phyloP scores from a whole-genome alignment of 2,329 filamentous ascomycete genomes.

The Pyrenophora teres region DNA sequence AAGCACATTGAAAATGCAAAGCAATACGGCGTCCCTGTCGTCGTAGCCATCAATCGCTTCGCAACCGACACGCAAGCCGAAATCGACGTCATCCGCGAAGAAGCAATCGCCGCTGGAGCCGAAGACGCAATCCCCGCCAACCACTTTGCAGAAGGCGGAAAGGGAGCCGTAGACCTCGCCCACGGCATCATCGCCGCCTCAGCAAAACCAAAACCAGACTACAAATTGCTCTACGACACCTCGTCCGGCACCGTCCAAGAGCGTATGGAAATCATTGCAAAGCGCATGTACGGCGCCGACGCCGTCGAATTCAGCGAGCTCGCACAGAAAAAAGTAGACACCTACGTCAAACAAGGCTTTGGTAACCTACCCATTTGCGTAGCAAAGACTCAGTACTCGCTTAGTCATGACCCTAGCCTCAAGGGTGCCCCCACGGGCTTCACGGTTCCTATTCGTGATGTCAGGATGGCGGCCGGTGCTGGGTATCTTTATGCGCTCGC shows the following conservation, averaged over 20 bases:
- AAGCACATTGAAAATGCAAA: constrained; percentile 95
- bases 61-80: constrained; percentile 92
- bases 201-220: constrained; percentile 74
- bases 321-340: constrained; percentile 95
- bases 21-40: constrained; percentile 86
- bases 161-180: constrained; percentile 85
- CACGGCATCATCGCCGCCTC: constrained; percentile 82
- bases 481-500: constrained; percentile 83
- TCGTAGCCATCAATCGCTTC: constrained; percentile 97
- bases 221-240: constrained; percentile 83
- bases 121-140: constrained; percentile 92
- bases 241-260: constrained; percentile 74
- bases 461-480: constrained; percentile 89
- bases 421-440: constrained; percentile 97
- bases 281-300: constrained; percentile 91
- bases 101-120: constrained; percentile 87
- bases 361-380: constrained; percentile 93
- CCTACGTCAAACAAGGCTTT: constrained; percentile 89
- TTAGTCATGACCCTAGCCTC: constrained; percentile 88
- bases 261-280: constrained; percentile 87
- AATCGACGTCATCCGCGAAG: constrained; percentile 84
- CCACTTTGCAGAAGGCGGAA: constrained; percentile 95
- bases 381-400: constrained; percentile 97
- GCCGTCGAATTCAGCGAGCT: constrained; percentile 91
- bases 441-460: constrained; percentile 91